Evolutionary conservation across 495 filamentous ascomycete genomes (phyloP), one percentile per base, ranked within the genome.

Genomic region (Lindgomyces ingoldianus): DNA sequence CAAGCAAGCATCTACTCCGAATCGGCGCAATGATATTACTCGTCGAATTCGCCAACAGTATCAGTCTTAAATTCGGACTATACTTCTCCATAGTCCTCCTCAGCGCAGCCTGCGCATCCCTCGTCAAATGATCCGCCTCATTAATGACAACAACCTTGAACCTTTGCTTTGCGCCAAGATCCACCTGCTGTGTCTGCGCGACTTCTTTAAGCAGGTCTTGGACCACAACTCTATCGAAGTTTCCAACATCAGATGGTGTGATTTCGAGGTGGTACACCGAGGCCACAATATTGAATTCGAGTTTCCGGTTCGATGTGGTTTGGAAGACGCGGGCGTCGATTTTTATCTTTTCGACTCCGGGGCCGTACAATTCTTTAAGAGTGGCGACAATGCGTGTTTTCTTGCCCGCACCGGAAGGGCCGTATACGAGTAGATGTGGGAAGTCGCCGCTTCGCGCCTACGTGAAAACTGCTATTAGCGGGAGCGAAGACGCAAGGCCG

Each of bases 71-170:
- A 75, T 98, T 98, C 21, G 94, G 93, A 65, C 88, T 91, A 77
- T 98, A 98, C 80, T 98, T 98, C 79, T 98, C 94, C 94, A 98
- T 98, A 0, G 94, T 98, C 58, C 94, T 82, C 73, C 94, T 84
- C 73, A 98, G 80, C 52, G 94, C 94, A 0, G 95, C 95, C 77
- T 98, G 94, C 6, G 94, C 94, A 83, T 98, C 94, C 44, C 94
- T 79, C 0, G 89, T 95, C 49, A 98, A 79, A 70, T 96, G 89
- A 70, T 98, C 95, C n/a, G 94, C 94, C 78, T 98, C 94, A 71
- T 98, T 98, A 80, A 98, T 96, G 36, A 98, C 92, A 1, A 98
- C 95, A 12, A 98, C 91, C 79, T 98, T 98, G 80, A 98, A 98
- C 46, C 86, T 83, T 74, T 98, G 94, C 72, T 86, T 89, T 26